A percentile compares a stretch with the other conserved stretches of the same genome.
Conservation (phyloP, 129 eudicot species). For the Saussurea involucrata region DNA sequence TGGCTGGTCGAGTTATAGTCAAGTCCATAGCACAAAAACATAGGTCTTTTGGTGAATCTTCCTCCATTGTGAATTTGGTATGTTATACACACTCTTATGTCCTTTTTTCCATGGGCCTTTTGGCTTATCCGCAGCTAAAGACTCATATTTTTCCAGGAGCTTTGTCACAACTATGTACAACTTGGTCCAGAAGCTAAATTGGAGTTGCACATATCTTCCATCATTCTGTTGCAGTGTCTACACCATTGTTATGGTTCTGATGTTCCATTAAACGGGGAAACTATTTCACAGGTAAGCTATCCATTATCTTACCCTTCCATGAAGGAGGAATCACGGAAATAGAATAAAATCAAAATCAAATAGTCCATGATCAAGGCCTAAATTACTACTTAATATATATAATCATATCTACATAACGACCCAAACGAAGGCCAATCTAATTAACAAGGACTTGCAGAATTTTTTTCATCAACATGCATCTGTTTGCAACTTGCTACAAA, state of each 20-base stretch:
- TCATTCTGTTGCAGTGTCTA: constrained; percentile 62
- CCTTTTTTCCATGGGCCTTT: not conserved
- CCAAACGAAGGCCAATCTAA: not conserved
- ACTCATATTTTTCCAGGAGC: constrained; percentile 49
- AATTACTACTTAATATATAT: not conserved
- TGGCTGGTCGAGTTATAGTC: constrained; percentile 74
- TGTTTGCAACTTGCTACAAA: not conserved
- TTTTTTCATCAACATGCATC: not conserved
- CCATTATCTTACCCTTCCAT: not conserved
- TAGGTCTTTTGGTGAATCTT: constrained; percentile 26
- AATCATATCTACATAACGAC: not conserved
- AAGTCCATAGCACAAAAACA: constrained; percentile 45
- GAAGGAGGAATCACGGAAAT: not conserved
- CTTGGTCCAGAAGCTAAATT: constrained; percentile 55
- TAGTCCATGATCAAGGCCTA: not conserved
- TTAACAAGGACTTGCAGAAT: not conserved
- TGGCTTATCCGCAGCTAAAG: not conserved
- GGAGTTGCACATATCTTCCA: constrained; percentile 72
- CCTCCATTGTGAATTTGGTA: constrained; percentile 52
- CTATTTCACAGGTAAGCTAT: constrained; percentile 53
- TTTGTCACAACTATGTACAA: constrained; percentile 64
- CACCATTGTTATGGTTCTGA: constrained; percentile 35
- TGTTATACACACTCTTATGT: constrained; percentile 7
- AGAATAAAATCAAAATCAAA: not conserved
- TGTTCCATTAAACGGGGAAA: constrained; percentile 37